Percentiles rank a stretch among this genome's conserved stretches.
Conservation (phyloP, 73 alveolate species). For the Paramecium sonneborni region DNA sequence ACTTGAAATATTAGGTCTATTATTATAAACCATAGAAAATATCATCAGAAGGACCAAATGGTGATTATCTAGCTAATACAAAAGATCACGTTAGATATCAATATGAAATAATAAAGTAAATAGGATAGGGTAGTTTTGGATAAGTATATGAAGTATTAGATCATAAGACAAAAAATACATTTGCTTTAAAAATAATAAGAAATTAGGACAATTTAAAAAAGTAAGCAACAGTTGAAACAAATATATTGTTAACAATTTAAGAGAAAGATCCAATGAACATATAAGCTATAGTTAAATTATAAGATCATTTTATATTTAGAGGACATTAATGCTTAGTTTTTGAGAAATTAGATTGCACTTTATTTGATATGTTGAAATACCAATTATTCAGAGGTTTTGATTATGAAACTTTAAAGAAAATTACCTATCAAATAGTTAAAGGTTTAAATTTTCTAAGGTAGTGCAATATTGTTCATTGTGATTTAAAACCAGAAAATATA, state of each 20-base stretch:
- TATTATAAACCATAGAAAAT: neutral
- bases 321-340: conserved; percentile 78
- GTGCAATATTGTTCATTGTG: conserved; percentile 81
- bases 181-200: conserved; percentile 92
- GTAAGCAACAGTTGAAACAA: conserved; percentile 90
- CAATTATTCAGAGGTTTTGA: conserved; percentile 83
- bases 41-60: conserved; percentile 84
- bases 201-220: conserved; percentile 89
- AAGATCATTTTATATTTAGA: conserved; percentile 73
- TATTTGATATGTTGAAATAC: conserved; percentile 78
- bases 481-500: conserved; percentile 88
- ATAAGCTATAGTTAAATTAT: conserved; percentile 64
- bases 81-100: conserved; percentile 92
- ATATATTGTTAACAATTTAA: conserved; percentile 71
- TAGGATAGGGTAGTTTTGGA: conserved; percentile 97
- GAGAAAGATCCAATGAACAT: conserved; percentile 66
- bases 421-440: conserved; percentile 74
- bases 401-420: conserved; percentile 69
- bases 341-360: conserved; percentile 79
- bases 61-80: conserved; percentile 6
- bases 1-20: neutral
- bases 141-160: conserved; percentile 91
- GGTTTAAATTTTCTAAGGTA: conserved; percentile 70
- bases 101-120: conserved; percentile 85
- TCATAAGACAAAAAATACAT: conserved; percentile 85